Conservation (phyloP, 441 rosid genomes). For the Populus hybrid region DNA sequence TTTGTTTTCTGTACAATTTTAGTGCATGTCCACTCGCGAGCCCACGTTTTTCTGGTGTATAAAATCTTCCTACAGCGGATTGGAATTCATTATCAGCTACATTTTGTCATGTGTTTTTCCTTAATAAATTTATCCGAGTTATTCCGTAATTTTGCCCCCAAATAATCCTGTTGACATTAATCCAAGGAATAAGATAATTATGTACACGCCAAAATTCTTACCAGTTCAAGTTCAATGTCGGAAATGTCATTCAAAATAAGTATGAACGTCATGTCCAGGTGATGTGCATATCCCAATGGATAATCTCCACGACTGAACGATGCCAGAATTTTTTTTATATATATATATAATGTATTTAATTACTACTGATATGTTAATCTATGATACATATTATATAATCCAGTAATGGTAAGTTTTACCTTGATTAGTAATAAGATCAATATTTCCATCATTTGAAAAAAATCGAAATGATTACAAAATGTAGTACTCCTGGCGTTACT, state of each 20-base stretch:
- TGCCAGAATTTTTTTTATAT: neutral
- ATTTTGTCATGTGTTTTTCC: neutral
- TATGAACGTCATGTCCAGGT: neutral
- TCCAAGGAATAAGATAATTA: neutral
- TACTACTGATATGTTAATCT: neutral
- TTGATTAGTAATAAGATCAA: neutral
- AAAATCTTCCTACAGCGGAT: neutral
- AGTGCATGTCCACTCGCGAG: neutral
- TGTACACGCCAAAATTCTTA: neutral
- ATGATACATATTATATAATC: neutral
- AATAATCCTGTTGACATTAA: neutral
- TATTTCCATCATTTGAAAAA: neutral
- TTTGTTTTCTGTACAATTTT: neutral
- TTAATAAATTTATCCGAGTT: neutral
- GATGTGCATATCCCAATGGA: neutral
- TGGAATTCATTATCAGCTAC: neutral
- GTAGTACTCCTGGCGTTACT: neutral
- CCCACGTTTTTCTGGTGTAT: neutral
- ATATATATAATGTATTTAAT: too few species aligned
- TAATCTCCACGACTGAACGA: neutral
- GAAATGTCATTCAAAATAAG: neutral
- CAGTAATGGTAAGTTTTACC: neutral
- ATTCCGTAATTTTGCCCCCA: neutral
- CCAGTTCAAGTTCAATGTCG: neutral
- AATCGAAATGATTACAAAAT: neutral